phyloP scores from a whole-genome alignment of 192 early-diverging fungal species.

The Gamsiella multidivaricata region DNA sequence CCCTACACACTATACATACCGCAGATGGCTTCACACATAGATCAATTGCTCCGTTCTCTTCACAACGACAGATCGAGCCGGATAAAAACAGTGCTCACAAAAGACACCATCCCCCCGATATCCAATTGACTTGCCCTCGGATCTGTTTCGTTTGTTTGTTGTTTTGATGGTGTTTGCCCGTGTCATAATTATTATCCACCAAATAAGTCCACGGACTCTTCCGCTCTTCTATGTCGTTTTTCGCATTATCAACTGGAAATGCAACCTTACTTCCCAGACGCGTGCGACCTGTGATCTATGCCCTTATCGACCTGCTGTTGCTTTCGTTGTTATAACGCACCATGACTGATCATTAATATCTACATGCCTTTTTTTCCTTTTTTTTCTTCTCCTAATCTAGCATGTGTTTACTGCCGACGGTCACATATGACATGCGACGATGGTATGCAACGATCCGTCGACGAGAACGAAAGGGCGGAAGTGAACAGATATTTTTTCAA shows the following conservation, averaged over 20 bases:
- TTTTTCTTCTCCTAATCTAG: slow-evolving; percentile 52
- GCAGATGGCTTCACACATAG: neutral
- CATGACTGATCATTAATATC: slow-evolving; percentile 20
- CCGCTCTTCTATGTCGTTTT: no score
- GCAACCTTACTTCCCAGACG: neutral
- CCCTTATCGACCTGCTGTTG: neutral
- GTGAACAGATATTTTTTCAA: no score
- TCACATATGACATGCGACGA: slow-evolving; percentile 98
- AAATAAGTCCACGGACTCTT: no score
- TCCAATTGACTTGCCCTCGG: no score
- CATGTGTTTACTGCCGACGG: slow-evolving; percentile 94
- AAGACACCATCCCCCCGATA: no score
- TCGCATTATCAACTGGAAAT: neutral
- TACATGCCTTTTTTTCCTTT: neutral
- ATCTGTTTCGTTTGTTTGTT: no score
- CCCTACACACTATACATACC: no score
- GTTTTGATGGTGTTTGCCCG: no score
- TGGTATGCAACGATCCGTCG: slow-evolving; percentile 48
- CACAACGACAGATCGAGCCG: no score
- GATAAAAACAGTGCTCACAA: no score
- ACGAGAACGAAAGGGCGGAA: neutral
- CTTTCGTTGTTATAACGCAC: no score
- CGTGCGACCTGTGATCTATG: neutral
- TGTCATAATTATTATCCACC: no score
- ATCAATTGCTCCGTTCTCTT: neutral